These are phyloP conservation scores for Tolypocladium amazonense DNA, from an alignment of 2,329 filamentous ascomycete species.

Conservation along the genomic window DNA sequence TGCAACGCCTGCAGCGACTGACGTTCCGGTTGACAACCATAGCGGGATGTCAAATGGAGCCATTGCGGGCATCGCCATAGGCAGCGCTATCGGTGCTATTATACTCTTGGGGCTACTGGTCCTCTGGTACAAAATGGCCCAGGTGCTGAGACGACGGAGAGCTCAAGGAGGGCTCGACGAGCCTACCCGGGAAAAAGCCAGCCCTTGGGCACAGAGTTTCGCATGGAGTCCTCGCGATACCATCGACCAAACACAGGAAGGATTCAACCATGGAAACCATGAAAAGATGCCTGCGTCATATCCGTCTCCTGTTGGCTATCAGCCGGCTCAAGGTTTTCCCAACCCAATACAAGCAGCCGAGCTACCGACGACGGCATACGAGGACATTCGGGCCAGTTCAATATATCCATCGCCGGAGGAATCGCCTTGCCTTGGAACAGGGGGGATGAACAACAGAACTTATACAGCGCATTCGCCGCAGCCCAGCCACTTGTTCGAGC, in stretches of 20 bases:
- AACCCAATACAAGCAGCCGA: background rate
- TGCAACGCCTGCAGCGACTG: background rate
- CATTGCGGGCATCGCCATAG: background rate
- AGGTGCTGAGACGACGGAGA: background rate
- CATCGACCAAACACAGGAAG: background rate
- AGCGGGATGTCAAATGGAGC: background rate
- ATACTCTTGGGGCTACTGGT: background rate
- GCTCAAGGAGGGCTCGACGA: background rate
- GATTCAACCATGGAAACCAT: too few species aligned
- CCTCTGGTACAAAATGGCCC: background rate
- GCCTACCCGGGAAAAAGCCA: too few species aligned
- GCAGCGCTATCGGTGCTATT: background rate
- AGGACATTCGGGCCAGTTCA: too few species aligned
- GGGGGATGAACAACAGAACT: background rate
- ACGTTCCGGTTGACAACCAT: background rate
- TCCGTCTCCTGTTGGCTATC: background rate
- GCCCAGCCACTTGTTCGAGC: background rate
- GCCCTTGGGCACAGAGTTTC: too few species aligned
- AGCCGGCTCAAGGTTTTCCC: background rate
- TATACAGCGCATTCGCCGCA: background rate
- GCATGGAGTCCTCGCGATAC: background rate
- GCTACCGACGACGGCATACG: background rate
- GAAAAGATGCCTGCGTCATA: background rate
- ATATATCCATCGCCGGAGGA: background rate
- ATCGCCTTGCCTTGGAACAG: background rate